These are phyloP conservation scores for Penicillium parvum DNA, from an alignment of 495 filamentous ascomycete genomes.

Conservation along the genomic window DNA sequence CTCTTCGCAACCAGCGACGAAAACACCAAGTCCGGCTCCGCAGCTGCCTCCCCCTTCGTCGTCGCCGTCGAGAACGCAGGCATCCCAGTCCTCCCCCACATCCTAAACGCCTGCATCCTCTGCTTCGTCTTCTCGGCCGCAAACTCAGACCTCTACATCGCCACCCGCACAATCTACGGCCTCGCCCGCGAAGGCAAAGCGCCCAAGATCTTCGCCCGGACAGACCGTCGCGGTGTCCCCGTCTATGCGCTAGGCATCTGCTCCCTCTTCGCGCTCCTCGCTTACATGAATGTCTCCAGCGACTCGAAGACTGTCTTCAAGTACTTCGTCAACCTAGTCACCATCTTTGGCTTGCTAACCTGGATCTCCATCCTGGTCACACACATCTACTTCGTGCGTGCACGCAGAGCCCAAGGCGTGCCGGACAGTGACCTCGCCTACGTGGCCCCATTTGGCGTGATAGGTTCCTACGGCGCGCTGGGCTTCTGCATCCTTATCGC, in stretches of 20 bases:
- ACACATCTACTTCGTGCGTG: conserved; percentile 75
- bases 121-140: conserved; percentile 75
- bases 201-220: conserved; percentile 63
- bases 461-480: conserved; percentile 64
- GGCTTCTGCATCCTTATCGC: conserved; percentile 65
- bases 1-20: conserved; percentile 52
- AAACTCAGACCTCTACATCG: conserved; percentile 73
- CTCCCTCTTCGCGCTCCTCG: conserved; percentile 60
- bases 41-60: conserved; percentile 59
- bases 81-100: conserved; percentile 49
- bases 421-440: conserved; percentile 62
- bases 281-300: conserved; percentile 72
- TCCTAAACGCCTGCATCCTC: conserved; percentile 66
- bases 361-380: conserved; percentile 82
- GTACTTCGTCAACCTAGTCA: conserved; percentile 83
- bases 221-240: conserved; percentile 73
- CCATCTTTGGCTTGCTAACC: conserved; percentile 74
- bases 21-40: conserved; percentile 34
- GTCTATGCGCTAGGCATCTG: conserved; percentile 60
- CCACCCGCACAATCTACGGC: conserved; percentile 74
- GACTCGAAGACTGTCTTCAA: conserved; percentile 66
- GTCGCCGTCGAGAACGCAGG: conserved; percentile 53
- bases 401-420: conserved; percentile 69
- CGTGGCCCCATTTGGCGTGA: conserved; percentile 63
- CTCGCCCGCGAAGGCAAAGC: conserved; percentile 74